Conservation (phyloP, 371 early-diverging fungal species). For the Mucor mucedo region DNA sequence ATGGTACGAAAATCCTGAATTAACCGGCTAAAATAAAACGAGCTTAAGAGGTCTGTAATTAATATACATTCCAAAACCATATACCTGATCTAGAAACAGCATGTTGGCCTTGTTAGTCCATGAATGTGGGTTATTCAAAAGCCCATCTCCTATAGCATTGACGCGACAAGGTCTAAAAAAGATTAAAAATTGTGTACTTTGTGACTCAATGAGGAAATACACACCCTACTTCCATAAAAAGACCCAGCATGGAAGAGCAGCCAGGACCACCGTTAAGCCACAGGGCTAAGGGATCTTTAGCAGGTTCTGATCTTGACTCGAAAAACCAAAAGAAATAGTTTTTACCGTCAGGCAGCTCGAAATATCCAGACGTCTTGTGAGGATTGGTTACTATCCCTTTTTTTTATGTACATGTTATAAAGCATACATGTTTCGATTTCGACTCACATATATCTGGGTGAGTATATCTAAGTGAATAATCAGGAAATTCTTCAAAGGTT, state of each 20-base stretch:
- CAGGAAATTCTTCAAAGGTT: slow-evolving; percentile 50
- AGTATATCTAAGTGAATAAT: slow-evolving; percentile 75
- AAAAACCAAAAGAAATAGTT: slow-evolving; percentile 93
- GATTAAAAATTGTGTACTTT: no score
- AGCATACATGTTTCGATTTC: slow-evolving; percentile 68
- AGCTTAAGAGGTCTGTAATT: not conserved
- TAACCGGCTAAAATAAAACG: no score
- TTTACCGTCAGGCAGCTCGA: slow-evolving; percentile 63
- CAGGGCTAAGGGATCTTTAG: slow-evolving; percentile 75
- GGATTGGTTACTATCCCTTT: not conserved
- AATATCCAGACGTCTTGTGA: slow-evolving; percentile 51
- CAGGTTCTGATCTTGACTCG: slow-evolving; percentile 76
- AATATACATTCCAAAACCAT: not conserved
- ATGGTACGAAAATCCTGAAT: no score
- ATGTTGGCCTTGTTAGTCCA: slow-evolving; percentile 87
- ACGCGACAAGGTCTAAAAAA: slow-evolving; percentile 24
- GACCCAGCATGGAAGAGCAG: slow-evolving; percentile 77
- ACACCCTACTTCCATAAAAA: slow-evolving; percentile 82
- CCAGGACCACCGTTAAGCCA: slow-evolving; percentile 92
- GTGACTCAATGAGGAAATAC: not conserved
- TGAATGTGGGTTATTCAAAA: slow-evolving; percentile 60
- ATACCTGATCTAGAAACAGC: slow-evolving; percentile 82
- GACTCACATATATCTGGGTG: slow-evolving; percentile 77
- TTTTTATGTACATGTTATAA: not conserved
- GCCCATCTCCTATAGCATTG: slow-evolving; percentile 60